phyloP scores from a whole-genome alignment of 805 yeast species.

The Phaffomyces thermotolerans region DNA sequence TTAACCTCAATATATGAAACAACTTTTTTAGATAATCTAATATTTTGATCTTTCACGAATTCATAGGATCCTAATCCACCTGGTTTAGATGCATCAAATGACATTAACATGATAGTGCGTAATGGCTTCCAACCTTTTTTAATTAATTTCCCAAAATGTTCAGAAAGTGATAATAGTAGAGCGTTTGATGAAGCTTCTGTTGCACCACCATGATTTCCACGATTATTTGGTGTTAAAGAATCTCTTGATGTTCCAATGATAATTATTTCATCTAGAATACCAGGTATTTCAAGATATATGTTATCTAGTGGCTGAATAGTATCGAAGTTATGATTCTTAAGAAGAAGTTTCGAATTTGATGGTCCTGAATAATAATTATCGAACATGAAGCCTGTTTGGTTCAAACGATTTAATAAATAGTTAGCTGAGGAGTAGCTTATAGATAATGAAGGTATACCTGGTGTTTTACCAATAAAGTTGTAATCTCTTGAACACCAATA shows the following conservation, averaged over 20 bases:
- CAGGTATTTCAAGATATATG: constrained; percentile 48
- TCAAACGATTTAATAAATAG: background rate
- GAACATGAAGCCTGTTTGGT: background rate
- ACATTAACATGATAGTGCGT: constrained; percentile 60
- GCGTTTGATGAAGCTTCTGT: constrained; percentile 6
- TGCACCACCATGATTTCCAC: background rate
- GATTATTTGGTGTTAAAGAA: constrained; percentile 22
- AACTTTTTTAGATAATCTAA: constrained; percentile 39
- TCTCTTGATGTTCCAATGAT: constrained; percentile 53
- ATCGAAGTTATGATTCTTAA: constrained; percentile 29
- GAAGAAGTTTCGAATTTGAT: background rate
- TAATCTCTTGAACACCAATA: constrained; percentile 6
- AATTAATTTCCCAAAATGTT: constrained; percentile 40
- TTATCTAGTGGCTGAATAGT: constrained; percentile 39
- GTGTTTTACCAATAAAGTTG: constrained; percentile 28
- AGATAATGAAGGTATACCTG: constrained; percentile 49
- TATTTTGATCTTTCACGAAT: constrained; percentile 55
- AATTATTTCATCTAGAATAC: constrained; percentile 47
- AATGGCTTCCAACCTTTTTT: constrained; percentile 62
- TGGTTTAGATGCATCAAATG: constrained; percentile 80
- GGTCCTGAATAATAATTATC: background rate
- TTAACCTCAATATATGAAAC: constrained; percentile 48
- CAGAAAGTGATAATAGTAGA: constrained; percentile 37
- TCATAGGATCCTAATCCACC: constrained; percentile 75
- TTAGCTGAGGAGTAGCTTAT: constrained; percentile 29